These are phyloP conservation scores for Penstemon barbatus DNA, from an alignment of 257 asterid genomes.

Conservation along the genomic window DNA sequence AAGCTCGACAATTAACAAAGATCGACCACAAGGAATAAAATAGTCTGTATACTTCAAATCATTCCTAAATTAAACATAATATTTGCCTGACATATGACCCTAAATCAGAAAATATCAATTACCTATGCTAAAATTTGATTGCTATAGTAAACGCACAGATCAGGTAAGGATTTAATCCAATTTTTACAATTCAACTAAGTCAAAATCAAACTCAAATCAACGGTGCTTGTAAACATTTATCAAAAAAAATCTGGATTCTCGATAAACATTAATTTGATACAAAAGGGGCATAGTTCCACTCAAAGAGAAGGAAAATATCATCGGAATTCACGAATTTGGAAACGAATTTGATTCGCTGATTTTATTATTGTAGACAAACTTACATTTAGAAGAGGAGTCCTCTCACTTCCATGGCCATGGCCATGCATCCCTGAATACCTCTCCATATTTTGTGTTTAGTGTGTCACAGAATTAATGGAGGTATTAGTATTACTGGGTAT, in stretches of 20 bases:
- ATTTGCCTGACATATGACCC: not conserved
- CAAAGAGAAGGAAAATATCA: not conserved
- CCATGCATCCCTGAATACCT: slow-evolving; percentile 48
- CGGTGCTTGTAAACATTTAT: not conserved
- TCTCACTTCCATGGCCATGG: slow-evolving; percentile 47
- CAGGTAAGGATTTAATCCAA: no score
- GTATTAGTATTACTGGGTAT: no score
- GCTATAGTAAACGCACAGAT: no score
- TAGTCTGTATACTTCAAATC: not conserved
- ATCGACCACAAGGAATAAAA: not conserved
- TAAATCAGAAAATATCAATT: not conserved
- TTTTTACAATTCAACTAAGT: no score
- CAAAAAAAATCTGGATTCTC: not conserved
- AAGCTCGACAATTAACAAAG: slow-evolving; percentile 25
- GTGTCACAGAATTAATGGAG: not conserved
- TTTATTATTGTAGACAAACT: slow-evolving; percentile 17
- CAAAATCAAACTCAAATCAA: not conserved
- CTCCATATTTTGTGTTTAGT: slow-evolving; percentile 16
- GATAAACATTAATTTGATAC: slow-evolving; percentile 11
- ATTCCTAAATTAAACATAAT: slow-evolving; percentile 6
- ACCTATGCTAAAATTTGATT: not conserved
- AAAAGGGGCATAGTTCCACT: slow-evolving; percentile 1
- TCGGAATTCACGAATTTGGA: not conserved
- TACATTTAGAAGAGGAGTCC: slow-evolving; percentile 62
- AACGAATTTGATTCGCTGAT: not conserved